Percentiles rank a stretch among this genome's conserved stretches.
Evolutionary conservation across 2,329 filamentous ascomycete genomes (phyloP).

Genomic region (Ustilaginoidea virens): DNA sequence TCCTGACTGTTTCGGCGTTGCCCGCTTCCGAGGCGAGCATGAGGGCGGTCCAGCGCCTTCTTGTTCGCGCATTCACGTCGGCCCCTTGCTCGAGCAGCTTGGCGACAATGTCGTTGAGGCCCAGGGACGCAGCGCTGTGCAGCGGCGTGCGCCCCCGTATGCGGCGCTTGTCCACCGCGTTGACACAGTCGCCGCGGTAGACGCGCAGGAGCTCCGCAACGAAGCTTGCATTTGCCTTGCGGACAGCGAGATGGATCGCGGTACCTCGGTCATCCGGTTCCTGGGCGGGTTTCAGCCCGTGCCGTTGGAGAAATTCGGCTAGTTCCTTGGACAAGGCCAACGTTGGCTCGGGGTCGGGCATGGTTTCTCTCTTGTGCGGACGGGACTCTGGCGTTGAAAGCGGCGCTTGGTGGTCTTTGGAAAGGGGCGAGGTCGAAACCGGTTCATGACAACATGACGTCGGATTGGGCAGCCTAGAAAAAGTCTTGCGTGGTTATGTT

Average conservation of each 20-base stretch:
- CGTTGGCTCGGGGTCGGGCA: background rate
- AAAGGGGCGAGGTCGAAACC: too few species aligned
- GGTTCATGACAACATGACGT: too few species aligned
- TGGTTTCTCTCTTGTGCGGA: background rate
- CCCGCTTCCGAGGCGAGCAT: constrained; percentile 4
- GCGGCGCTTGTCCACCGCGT: background rate
- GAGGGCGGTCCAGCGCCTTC: constrained; percentile 2
- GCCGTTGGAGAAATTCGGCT: background rate
- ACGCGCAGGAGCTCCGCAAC: constrained; percentile 4
- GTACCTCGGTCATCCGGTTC: background rate
- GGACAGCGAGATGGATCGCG: constrained; percentile 2
- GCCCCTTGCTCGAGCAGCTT: constrained; percentile 4
- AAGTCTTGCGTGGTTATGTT: too few species aligned
- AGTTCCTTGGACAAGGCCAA: background rate
- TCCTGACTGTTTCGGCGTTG: constrained; percentile 3
- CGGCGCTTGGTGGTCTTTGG: too few species aligned
- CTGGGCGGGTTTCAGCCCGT: background rate
- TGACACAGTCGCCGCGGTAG: constrained; percentile 5
- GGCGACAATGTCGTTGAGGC: background rate
- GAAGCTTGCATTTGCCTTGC: background rate
- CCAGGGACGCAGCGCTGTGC: constrained; percentile 5
- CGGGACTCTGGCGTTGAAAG: background rate
- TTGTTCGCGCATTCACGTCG: constrained; percentile 4
- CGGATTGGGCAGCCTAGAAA: too few species aligned
- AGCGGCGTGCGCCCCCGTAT: constrained; percentile 6